Conservation (phyloP, 441 rosid genomes). For the Daphne laureola region DNA sequence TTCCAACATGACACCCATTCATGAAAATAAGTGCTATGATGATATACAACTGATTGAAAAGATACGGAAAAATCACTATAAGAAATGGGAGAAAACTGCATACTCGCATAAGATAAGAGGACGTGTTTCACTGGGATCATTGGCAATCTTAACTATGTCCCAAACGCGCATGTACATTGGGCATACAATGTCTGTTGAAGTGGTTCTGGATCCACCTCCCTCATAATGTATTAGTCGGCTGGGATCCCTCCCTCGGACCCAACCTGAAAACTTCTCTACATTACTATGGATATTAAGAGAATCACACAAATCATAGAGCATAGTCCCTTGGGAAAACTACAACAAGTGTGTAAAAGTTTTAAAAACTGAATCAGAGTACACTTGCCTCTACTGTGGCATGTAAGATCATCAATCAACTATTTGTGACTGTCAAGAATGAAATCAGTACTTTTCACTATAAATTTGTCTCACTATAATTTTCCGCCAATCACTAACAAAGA, state of each 20-base stretch:
- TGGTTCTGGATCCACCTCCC: slow-evolving; percentile 95
- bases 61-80: slow-evolving; percentile 13
- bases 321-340: neutral
- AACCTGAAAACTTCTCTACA: slow-evolving; percentile 45
- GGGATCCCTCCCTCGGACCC: slow-evolving; percentile 83
- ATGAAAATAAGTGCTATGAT: slow-evolving; percentile 13
- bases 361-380: too few species aligned
- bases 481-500: too few species aligned
- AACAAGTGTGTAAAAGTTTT: too few species aligned
- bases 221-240: slow-evolving; percentile 85
- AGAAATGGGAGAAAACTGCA: slow-evolving; percentile 15
- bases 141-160: slow-evolving; percentile 94
- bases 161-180: slow-evolving; percentile 99
- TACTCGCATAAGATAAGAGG: slow-evolving; percentile 99
- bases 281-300: slow-evolving; percentile 14
- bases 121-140: slow-evolving; percentile 76
- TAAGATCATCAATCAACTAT: too few species aligned
- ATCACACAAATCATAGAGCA: slow-evolving; percentile 8
- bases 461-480: too few species aligned
- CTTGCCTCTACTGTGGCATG: too few species aligned
- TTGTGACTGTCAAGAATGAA: too few species aligned
- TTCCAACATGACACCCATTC: slow-evolving; percentile 10
- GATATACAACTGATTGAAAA: slow-evolving; percentile 10
- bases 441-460: too few species aligned
- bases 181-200: slow-evolving; percentile 87